Base-by-base conservation (phyloP, 257 asterid genomes). In the Jacaranda mimosifolia region DNA sequence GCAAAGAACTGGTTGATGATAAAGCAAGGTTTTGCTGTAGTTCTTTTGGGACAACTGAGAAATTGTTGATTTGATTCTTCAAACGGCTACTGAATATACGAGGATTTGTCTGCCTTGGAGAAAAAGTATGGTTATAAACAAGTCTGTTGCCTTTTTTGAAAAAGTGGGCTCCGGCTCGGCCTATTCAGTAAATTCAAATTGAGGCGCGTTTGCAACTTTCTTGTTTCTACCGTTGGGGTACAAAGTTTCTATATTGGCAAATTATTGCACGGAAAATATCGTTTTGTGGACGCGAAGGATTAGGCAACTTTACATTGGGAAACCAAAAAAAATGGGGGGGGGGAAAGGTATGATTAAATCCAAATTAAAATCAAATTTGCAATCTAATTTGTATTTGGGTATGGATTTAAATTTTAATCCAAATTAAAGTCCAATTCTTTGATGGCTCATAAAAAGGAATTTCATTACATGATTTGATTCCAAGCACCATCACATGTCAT, bases 21-120 rank as follows among this genome's bases (percentile, higher is more conserved):
- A 52, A 73, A 62, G 45, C 64, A 21, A 35, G 80, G 68, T 62
- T 72, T 67, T 70, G 71, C 59, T 15, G 68, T 17, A 48, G 43
- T 62, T 40, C 53, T 26, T 39, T 8, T 14, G 52, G 13, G 49
- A 57, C 77, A 63, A 73, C 7, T 35, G 68, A 80, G 85, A 68
- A 64, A 12, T 51, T 74, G 49, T 73, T 77, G 66, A 49, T 66
- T 38, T 40, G 59, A 59, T 39, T 78, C 40, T 52, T 65, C 52
- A 21, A 85, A 85, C 86, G 86, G 86, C 85, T 82, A 85, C 77
- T 73, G 76, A 76, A 46, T 71, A 63, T 64, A 63, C 51, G 32
- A 14, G 42, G 46, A 49, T 77, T 38, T 32, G 68, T 32, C 26
- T 32, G 68, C 17, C 26, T 21, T 69, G 21, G n/a, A 35, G 21